Base-by-base conservation (phyloP, 1,284 basidiomycete genomes). In the Sporisorium sorghi region DNA sequence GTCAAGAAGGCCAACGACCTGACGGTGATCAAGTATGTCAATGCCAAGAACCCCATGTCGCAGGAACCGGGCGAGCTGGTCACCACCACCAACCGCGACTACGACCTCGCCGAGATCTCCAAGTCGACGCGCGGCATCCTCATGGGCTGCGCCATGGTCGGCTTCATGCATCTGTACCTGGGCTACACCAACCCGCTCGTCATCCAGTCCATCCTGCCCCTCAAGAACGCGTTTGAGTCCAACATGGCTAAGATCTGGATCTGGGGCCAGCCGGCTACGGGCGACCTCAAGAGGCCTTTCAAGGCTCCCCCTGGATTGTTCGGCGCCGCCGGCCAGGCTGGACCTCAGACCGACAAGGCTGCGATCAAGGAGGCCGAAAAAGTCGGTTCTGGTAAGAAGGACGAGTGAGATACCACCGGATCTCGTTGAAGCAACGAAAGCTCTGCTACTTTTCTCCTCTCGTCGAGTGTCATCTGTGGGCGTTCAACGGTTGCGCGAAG, bases 1-100 rank as follows among this genome's bases (percentile, higher is more conserved):
- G 69, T 97, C 86, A 94, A 93, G 88, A 87, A 89, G 80, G 95
- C 94, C 89, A 98, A 98, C 84, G 96, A 98, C 86, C 89, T 92
- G 84, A 94, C 93, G 3, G 93, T 97, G 37, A 88, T 98, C 80
- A 98, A 97, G 89, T 98, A 96, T 80, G 87, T 87, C 54, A 86
- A 87, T 75, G 87, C 88, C 19, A 85, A 83, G 58, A 77, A 63
- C 55, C 77, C 82, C 51, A 81, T 81, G 80, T 89, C 90, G 19
- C 85, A 89, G 71, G 91, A 92, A 63, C 89, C 90, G 23, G 91
- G 91, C 43, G 89, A 91, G 83, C 89, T 96, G 8, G 89, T 95
- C 28, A 93, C 92, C n/a, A 97, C 94, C 9, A 98, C 95, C 23
- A 90, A 94, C 65, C 88, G 90, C 62, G 96, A 98, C 84, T 99